Evolutionary conservation across 106 monocot genomes (phyloP).

Genomic region (Dioscorea dumetorum): DNA sequence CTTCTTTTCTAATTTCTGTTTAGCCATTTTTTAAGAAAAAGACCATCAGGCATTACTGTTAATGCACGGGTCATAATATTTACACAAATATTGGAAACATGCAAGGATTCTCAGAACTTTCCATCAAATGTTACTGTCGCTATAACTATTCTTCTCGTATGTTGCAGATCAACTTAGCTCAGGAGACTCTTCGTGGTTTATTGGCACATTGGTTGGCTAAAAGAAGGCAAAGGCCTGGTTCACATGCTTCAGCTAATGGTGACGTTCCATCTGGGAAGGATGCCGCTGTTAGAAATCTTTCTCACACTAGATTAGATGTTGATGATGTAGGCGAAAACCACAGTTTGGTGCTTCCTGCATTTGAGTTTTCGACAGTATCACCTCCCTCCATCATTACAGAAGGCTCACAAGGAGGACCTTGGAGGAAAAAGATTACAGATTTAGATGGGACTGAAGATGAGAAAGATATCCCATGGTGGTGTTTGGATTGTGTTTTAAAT

Average conservation of each 20-base stretch:
- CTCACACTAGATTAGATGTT: slow-evolving; percentile 55
- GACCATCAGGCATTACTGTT: no score
- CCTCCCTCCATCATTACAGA: slow-evolving; percentile 94
- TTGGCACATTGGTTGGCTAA: slow-evolving; percentile 72
- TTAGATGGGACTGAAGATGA: slow-evolving; percentile 91
- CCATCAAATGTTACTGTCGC: no score
- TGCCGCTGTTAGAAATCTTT: slow-evolving; percentile 33
- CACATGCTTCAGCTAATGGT: slow-evolving; percentile 48
- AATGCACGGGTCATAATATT: no score
- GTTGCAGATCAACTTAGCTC: slow-evolving; percentile 90
- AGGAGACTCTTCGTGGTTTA: slow-evolving; percentile 88
- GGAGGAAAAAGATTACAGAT: slow-evolving; percentile 88
- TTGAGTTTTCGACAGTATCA: slow-evolving; percentile 69
- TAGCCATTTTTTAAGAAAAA: no score
- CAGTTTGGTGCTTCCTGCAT: slow-evolving; percentile 40
- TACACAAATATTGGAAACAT: no score
- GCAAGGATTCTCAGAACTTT: no score
- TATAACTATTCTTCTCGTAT: neutral
- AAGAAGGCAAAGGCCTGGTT: slow-evolving; percentile 61
- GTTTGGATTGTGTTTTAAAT: slow-evolving; percentile 75
- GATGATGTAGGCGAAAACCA: slow-evolving; percentile 57
- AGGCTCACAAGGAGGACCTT: slow-evolving; percentile 70
- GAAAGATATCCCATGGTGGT: slow-evolving; percentile 91
- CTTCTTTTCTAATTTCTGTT: no score
- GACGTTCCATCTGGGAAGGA: slow-evolving; percentile 48